These are phyloP conservation scores for Paramecium octaurelia DNA, from an alignment of 73 alveolate genomes.

Conservation along the genomic window DNA sequence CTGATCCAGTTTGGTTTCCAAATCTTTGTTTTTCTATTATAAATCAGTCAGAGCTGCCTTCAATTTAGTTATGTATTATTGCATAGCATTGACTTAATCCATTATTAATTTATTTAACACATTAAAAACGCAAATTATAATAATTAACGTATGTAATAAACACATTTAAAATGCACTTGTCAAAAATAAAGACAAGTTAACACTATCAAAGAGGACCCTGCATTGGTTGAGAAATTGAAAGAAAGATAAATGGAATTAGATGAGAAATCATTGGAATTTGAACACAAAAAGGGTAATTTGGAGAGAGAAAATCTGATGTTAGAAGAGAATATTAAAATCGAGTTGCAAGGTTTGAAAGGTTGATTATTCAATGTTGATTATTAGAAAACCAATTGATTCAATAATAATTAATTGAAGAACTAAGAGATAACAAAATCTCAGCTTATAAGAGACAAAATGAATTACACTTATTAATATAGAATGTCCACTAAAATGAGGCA, in stretches of 20 bases:
- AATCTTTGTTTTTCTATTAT: background rate
- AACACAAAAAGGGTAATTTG: background rate
- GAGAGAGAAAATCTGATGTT: background rate
- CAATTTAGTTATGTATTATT: background rate
- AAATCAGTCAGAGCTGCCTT: background rate
- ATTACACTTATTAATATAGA: background rate
- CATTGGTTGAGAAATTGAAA: background rate
- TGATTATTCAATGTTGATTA: background rate
- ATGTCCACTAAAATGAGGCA: background rate
- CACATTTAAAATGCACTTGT: constrained; percentile 14
- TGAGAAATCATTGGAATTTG: background rate
- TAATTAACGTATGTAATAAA: background rate
- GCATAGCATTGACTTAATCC: constrained; percentile 12
- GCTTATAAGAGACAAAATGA: background rate
- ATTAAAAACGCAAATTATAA: background rate
- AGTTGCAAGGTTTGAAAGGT: background rate
- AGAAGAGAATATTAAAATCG: background rate
- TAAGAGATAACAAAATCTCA: background rate
- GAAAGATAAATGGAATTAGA: background rate
- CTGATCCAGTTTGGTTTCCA: background rate
- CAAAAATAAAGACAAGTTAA: background rate
- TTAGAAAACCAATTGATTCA: background rate
- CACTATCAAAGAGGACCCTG: background rate
- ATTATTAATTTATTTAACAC: background rate
- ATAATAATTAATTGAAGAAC: background rate